These are phyloP conservation scores for Ceratopteris richardii DNA, from an alignment of 75 land plant genomes.

Conservation along the genomic window DNA sequence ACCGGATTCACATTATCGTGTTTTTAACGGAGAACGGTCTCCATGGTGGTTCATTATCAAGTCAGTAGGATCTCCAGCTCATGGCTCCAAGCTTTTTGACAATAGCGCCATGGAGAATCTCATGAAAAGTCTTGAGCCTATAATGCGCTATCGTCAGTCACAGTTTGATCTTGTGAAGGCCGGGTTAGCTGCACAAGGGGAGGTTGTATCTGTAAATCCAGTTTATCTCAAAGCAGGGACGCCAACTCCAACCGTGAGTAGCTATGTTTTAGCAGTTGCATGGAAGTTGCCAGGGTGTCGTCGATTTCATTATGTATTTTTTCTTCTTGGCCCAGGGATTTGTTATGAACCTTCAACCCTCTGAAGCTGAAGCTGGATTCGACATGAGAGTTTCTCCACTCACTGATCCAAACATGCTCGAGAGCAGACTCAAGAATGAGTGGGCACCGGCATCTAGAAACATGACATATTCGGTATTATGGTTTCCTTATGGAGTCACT, in stretches of 20 bases:
- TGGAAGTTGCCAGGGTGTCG: not conserved
- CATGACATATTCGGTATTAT: slow-evolving; percentile 66
- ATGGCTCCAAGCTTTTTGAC: slow-evolving; percentile 84
- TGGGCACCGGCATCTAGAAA: slow-evolving; percentile 97
- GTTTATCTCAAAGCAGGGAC: slow-evolving; percentile 86
- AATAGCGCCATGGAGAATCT: slow-evolving; percentile 86
- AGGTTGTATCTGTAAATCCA: slow-evolving; percentile 77
- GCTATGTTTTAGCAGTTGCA: not conserved
- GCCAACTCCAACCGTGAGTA: slow-evolving; percentile 69
- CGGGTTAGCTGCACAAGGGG: slow-evolving; percentile 73
- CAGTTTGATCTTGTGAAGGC: slow-evolving; percentile 83
- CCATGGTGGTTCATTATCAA: slow-evolving; percentile 69
- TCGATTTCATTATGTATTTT: not conserved
- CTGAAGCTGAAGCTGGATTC: slow-evolving; percentile 95
- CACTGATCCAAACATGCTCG: slow-evolving; percentile 43
- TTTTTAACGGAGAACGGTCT: slow-evolving; percentile 69
- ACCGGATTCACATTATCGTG: slow-evolving; percentile 49
- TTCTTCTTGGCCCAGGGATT: no score
- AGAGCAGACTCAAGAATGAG: slow-evolving; percentile 69
- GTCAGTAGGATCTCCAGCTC: slow-evolving; percentile 78
- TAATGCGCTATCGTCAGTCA: slow-evolving; percentile 49
- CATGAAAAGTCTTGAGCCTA: slow-evolving; percentile 56
- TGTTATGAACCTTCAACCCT: slow-evolving; percentile 98
- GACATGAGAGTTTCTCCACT: slow-evolving; percentile 85
- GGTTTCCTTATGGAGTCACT: no score